Evolutionary conservation across 495 filamentous ascomycete genomes (phyloP).

Genomic region (Cercophora samala): DNA sequence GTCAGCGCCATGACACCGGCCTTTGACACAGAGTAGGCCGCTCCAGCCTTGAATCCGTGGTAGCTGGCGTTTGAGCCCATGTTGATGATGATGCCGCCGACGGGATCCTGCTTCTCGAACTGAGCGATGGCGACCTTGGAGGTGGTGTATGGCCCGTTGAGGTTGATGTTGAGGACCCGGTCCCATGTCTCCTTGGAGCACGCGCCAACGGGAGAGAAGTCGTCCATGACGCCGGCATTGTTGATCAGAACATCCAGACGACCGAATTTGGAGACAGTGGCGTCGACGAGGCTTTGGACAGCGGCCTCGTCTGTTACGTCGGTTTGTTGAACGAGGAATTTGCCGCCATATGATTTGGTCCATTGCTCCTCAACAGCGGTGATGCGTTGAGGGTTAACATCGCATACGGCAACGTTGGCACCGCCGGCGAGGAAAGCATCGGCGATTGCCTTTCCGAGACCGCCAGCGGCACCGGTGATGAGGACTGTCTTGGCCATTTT

Average conservation of each 20-base stretch:
- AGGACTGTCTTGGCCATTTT: slow-evolving; percentile 35
- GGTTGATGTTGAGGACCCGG: slow-evolving; percentile 55
- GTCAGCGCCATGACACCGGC: slow-evolving; percentile 57
- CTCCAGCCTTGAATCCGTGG: slow-evolving; percentile 40
- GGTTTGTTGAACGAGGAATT: slow-evolving; percentile 31
- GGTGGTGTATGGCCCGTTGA: slow-evolving; percentile 55
- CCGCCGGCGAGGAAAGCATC: slow-evolving; percentile 39
- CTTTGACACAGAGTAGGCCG: slow-evolving; percentile 56
- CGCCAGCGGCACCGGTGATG: slow-evolving; percentile 44
- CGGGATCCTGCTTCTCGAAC: slow-evolving; percentile 35
- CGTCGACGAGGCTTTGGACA: slow-evolving; percentile 35
- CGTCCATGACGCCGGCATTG: slow-evolving; percentile 53
- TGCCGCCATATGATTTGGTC: slow-evolving; percentile 23
- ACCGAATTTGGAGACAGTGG: slow-evolving; percentile 37
- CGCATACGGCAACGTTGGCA: slow-evolving; percentile 45
- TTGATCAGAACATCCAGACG: slow-evolving; percentile 50
- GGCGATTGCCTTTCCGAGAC: slow-evolving; percentile 43
- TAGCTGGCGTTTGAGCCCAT: slow-evolving; percentile 42
- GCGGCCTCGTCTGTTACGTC: slow-evolving; percentile 40
- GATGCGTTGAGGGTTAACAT: slow-evolving; percentile 45
- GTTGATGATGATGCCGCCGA: slow-evolving; percentile 46
- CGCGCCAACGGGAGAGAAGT: slow-evolving; percentile 53
- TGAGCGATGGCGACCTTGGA: slow-evolving; percentile 53
- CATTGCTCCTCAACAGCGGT: slow-evolving; percentile 31
- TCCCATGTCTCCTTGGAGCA: slow-evolving; percentile 54